phyloP scores from a whole-genome alignment of 1,284 basidiomycete genomes.

The Sporisorium sorghi region DNA sequence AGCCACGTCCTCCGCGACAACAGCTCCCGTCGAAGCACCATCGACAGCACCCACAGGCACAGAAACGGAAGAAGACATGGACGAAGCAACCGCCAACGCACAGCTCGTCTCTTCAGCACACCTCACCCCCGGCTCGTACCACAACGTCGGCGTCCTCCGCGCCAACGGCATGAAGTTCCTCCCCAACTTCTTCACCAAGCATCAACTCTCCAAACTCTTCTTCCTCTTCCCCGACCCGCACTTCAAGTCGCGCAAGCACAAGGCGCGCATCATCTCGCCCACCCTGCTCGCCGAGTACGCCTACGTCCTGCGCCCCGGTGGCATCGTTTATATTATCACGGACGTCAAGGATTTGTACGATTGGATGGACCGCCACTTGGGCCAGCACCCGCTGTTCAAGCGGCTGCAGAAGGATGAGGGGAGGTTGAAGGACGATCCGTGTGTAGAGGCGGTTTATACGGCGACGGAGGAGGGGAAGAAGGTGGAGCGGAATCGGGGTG shows the following conservation, averaged over 20 bases:
- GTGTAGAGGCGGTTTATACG: conserved; percentile 62
- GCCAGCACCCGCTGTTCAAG: conserved; percentile 87
- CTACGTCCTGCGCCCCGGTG: conserved; percentile 87
- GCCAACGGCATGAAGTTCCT: conserved; percentile 99
- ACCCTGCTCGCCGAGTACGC: conserved; percentile 92
- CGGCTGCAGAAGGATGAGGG: conserved; percentile 77
- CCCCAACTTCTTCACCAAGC: conserved; percentile 93
- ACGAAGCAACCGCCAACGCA: conserved; percentile 49
- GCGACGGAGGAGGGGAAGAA: conserved; percentile 92
- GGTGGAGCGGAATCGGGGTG: conserved; percentile 88
- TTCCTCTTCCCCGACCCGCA: conserved; percentile 99
- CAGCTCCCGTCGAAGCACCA: background rate
- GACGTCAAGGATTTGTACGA: conserved; percentile 93
- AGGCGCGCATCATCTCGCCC: conserved; percentile 92
- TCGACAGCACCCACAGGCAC: conserved; percentile 5
- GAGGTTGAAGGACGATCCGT: conserved; percentile 72
- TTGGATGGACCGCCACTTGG: conserved; percentile 94
- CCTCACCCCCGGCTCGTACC: conserved; percentile 74
- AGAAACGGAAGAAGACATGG: conserved; percentile 61
- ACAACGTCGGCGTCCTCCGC: conserved; percentile 93
- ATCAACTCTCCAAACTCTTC: conserved; percentile 84
- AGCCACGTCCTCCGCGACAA: background rate
- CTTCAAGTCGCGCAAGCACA: conserved; percentile 98
- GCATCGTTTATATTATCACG: conserved; percentile 96
- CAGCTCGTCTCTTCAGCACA: conserved; percentile 29